These are phyloP conservation scores for Phylloporus arenicola DNA, from an alignment of 768 basidiomycete genomes.

Conservation along the genomic window DNA sequence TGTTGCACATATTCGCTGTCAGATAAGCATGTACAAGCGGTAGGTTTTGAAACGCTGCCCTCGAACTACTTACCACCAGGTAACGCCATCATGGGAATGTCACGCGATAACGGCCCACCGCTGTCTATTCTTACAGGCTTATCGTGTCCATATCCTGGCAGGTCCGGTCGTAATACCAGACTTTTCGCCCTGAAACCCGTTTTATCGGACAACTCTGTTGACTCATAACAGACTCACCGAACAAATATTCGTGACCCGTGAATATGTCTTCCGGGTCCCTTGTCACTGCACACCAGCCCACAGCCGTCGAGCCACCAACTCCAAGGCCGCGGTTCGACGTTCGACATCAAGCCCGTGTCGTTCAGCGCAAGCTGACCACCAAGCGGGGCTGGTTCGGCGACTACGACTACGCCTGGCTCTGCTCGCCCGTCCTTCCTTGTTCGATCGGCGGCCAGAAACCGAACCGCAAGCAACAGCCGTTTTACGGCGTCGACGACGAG, in stretches of 20 bases:
- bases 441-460: conserved; percentile 29
- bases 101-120: not conserved
- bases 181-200: not conserved
- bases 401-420: conserved; percentile 75
- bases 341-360: conserved; percentile 2
- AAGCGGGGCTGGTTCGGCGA: conserved; percentile 77
- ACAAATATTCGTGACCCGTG: no score
- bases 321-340: conserved; percentile 3
- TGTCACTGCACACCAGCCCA: conserved; percentile 15
- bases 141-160: not conserved
- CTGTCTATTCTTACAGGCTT: not conserved
- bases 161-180: not conserved
- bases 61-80: not conserved
- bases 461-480: conserved; percentile 40
- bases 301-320: conserved; percentile 8
- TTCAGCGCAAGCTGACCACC: conserved; percentile 39
- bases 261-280: conserved; percentile 15
- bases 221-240: not conserved
- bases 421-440: conserved; percentile 64
- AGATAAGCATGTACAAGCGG: no score
- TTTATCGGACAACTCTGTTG: not conserved
- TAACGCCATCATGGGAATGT: not conserved
- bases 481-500: conserved; percentile 68
- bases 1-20: not conserved
- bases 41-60: no score